Conservation (phyloP, 805 yeast genomes). For the Starmerella asiatica region DNA sequence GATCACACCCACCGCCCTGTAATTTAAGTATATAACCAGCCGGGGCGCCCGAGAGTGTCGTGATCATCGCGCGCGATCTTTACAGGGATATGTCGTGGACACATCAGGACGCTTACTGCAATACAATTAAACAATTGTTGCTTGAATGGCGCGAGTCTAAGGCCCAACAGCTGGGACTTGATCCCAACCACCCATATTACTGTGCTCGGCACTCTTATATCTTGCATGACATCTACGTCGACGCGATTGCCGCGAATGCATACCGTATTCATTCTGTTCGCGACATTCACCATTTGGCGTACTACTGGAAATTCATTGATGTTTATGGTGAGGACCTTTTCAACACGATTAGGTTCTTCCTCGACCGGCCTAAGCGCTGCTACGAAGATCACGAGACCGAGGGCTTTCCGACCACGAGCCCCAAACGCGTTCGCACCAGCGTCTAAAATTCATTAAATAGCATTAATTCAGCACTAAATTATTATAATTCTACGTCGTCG, state of each 20-base stretch:
- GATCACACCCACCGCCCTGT: too few relatives aligned
- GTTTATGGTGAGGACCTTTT: constrained; percentile 23
- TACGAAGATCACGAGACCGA: not conserved
- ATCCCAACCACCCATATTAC: constrained; percentile 18
- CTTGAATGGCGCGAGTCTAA: constrained; percentile 17
- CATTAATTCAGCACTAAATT: too few relatives aligned
- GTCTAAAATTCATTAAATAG: too few relatives aligned
- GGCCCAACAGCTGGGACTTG: constrained; percentile 18
- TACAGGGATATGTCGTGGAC: not conserved
- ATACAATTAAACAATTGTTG: constrained; percentile 6
- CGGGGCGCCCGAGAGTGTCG: too few relatives aligned
- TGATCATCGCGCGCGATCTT: not conserved
- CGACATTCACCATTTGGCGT: constrained; percentile 21
- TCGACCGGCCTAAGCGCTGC: constrained; percentile 19
- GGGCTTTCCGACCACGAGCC: not conserved
- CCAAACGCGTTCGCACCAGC: constrained; percentile 11
- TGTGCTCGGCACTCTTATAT: constrained; percentile 23
- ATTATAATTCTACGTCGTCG: too few relatives aligned
- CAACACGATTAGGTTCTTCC: constrained; percentile 18
- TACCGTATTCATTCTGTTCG: constrained; percentile 17
- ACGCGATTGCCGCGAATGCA: constrained; percentile 22
- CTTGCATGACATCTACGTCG: constrained; percentile 25
- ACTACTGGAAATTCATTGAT: constrained; percentile 25
- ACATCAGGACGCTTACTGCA: not conserved
- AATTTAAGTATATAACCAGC: too few relatives aligned